Percentiles rank a stretch among this genome's conserved stretches.
phyloP scores from a whole-genome alignment of 1,139 yeast species.

The Pneumocystis sp. region DNA sequence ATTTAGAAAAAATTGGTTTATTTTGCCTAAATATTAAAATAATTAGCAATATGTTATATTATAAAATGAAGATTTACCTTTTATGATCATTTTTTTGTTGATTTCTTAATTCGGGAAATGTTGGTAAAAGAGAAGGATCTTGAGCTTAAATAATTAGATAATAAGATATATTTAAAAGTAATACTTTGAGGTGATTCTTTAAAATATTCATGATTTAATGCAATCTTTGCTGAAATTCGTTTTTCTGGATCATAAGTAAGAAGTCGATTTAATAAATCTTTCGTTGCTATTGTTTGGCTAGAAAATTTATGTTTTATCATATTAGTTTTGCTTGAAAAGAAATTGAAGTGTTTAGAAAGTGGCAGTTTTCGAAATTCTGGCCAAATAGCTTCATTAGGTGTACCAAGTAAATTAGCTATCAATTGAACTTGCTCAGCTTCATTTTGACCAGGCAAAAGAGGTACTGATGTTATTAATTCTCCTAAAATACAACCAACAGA shows the following conservation, averaged over 20 bases:
- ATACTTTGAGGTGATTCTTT: constrained; percentile 56
- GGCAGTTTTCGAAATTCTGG: constrained; percentile 17
- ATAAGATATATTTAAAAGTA: not conserved
- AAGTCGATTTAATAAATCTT: constrained; percentile 54
- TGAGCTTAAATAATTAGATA: not conserved
- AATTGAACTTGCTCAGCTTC: constrained; percentile 2
- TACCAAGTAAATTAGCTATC: constrained; percentile 14
- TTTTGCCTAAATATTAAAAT: not conserved
- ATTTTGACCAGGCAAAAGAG: not conserved
- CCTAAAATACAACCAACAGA: constrained; percentile 95
- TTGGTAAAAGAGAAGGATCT: constrained; percentile 4
- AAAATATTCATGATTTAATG: constrained; percentile 66
- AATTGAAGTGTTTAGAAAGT: constrained; percentile 9
- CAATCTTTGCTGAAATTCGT: constrained; percentile 69
- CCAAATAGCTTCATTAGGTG: constrained; percentile 18
- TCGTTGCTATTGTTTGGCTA: not conserved
- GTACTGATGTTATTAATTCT: constrained; percentile 28
- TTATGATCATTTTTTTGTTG: not conserved
- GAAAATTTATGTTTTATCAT: not conserved
- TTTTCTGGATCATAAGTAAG: constrained; percentile 63
- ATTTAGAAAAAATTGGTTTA: not conserved
- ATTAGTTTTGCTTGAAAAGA: not conserved
- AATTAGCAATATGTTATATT: not conserved
- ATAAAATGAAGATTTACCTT: not conserved
- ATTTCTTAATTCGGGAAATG: not conserved